A percentile compares a stretch with the other conserved stretches of the same genome.
phyloP scores from a whole-genome alignment of 2,329 filamentous ascomycete species.

The Fusarium chaquense region DNA sequence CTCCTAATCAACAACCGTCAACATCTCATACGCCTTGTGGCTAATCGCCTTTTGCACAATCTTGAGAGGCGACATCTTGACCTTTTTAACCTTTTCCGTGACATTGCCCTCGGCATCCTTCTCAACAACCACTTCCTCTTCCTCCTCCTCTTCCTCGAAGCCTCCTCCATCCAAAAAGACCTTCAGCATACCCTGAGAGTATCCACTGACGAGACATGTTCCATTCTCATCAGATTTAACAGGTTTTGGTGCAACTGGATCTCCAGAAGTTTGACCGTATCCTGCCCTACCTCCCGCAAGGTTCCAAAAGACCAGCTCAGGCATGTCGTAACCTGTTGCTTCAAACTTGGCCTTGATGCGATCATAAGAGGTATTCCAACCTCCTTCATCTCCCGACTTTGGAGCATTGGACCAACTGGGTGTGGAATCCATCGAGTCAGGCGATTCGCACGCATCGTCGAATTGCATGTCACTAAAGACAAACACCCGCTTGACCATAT shows the following conservation, averaged over 20 bases:
- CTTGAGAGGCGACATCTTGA: conserved; percentile 58
- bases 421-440: neutral
- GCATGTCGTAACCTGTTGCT: conserved; percentile 67
- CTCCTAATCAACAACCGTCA: conserved; percentile 64
- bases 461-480: conserved; percentile 74
- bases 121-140: conserved; percentile 53
- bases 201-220: conserved; percentile 65
- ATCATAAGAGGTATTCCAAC: conserved; percentile 58
- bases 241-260: conserved; percentile 60
- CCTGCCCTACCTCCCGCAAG: conserved; percentile 58
- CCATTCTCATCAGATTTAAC: conserved; percentile 59
- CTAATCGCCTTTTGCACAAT: conserved; percentile 63
- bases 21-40: conserved; percentile 67
- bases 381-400: conserved; percentile 49
- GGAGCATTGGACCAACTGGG: neutral
- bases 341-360: conserved; percentile 60
- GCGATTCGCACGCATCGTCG: conserved; percentile 51
- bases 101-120: conserved; percentile 44
- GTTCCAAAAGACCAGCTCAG: conserved; percentile 72
- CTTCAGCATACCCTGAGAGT: conserved; percentile 69
- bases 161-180: conserved; percentile 65
- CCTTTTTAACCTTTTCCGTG: conserved; percentile 49
- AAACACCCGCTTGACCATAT: conserved; percentile 72
- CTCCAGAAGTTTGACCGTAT: conserved; percentile 42
- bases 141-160: conserved; percentile 57